Conservation (phyloP, 164 flowering plant species). For the Liquidambar formosana region DNA sequence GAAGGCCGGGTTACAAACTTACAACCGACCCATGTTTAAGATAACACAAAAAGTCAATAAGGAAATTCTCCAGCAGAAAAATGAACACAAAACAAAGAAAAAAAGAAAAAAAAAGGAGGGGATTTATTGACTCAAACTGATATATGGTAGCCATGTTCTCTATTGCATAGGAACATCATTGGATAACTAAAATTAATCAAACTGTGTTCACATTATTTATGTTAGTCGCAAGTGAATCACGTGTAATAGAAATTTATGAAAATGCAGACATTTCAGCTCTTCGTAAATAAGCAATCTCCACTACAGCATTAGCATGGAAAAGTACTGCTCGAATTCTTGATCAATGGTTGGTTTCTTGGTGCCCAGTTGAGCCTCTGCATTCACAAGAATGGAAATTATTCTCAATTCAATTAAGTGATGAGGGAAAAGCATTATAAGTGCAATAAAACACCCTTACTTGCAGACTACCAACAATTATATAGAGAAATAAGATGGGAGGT, state of each 20-base stretch:
- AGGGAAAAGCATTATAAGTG: no score
- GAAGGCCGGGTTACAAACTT: no score
- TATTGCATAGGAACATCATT: neutral
- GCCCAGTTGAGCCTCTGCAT: slow-evolving; percentile 47
- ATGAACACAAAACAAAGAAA: no score
- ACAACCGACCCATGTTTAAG: neutral
- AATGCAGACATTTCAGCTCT: neutral
- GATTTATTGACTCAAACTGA: no score
- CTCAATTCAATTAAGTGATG: neutral
- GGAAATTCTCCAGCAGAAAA: neutral
- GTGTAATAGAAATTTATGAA: neutral
- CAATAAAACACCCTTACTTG: no score
- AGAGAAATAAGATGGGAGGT: neutral
- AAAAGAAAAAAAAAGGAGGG: no score
- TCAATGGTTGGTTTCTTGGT: slow-evolving; percentile 74
- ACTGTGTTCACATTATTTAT: neutral
- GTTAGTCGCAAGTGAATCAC: neutral
- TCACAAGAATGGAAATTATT: slow-evolving; percentile 1
- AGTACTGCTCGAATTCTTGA: slow-evolving; percentile 90
- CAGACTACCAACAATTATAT: neutral
- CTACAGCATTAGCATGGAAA: slow-evolving; percentile 70
- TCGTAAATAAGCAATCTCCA: neutral
- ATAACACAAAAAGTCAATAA: neutral
- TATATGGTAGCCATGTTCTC: no score
- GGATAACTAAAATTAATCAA: neutral